Evolutionary conservation across 2,329 filamentous ascomycete genomes (phyloP).

Genomic region (Botrytis elliptica): DNA sequence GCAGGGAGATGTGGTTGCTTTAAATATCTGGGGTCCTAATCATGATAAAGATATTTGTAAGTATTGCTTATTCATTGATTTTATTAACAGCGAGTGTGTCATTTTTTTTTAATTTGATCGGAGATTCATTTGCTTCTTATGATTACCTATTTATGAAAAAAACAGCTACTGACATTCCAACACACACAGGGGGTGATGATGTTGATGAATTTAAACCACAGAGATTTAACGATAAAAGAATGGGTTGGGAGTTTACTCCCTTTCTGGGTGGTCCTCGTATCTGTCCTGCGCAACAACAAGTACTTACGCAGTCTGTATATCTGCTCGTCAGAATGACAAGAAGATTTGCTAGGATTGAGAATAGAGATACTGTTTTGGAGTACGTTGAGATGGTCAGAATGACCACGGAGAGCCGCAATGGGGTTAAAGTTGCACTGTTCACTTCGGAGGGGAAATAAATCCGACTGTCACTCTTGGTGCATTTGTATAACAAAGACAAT

Average conservation of each 20-base stretch:
- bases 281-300: constrained; percentile 39
- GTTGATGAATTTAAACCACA: constrained; percentile 40
- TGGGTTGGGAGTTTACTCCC: constrained; percentile 42
- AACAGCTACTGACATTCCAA: neutral
- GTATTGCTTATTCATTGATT: neutral
- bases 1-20: constrained; percentile 29
- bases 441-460: neutral
- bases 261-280: constrained; percentile 40
- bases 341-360: constrained; percentile 36
- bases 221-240: constrained; percentile 42
- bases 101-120: neutral
- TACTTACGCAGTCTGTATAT: constrained; percentile 34
- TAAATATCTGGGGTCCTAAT: constrained; percentile 32
- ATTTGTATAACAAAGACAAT: neutral
- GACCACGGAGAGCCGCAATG: constrained; percentile 17
- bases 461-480: neutral
- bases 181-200: constrained; percentile 28
- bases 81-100: too few species aligned
- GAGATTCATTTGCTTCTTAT: neutral
- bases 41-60: constrained; percentile 37
- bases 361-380: constrained; percentile 26
- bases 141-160: neutral
- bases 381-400: constrained; percentile 16
- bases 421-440: constrained; percentile 18
- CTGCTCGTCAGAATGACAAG: constrained; percentile 32